Base-by-base conservation (phyloP, 495 filamentous ascomycete species). In the Podospora tetraspora region DNA sequence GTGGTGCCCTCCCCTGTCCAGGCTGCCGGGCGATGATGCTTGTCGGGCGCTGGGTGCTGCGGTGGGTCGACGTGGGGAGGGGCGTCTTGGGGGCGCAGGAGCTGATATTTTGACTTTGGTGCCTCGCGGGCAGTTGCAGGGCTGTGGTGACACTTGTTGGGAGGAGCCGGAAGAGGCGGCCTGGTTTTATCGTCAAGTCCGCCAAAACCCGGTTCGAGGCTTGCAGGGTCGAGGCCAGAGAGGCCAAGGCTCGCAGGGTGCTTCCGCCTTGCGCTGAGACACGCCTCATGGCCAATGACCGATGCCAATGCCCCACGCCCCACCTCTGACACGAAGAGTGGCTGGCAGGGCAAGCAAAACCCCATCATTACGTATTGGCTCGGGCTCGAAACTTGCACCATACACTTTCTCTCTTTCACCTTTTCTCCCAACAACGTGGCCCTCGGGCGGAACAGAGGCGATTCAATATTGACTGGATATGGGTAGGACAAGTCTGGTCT, bases 1-100 rank as follows among this genome's bases (percentile, higher is more conserved):
- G 56, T n/a, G 70, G 66, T 76, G 81, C 79, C 80, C 81, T 79
- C 80, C 80, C 74, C 79, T 79, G 62, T 79, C 75, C 70, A 66
- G 72, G 66, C 21, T 32, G 66, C 67, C 69, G 57, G 70, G 71
- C 69, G 68, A 66, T 64, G 68, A 66, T 64, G 58, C 27, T 72
- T 62, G 63, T 70, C 67, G 66, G 69, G 62, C 66, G 70, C 64
- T 70, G 62, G 64, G 68, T 16, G 68, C 68, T 63, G 70, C 63
- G 65, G 74, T 70, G 72, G 70, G 70, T 69, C 62, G 68, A 74
- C 43, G 43, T 52, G 43, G 43, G 43, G 80, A 81, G 80, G 81
- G 83, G 78, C 79, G 79, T 73, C 73, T 65, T 59, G 61, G 64
- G 57, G 67, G 62, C 16, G 56, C 66, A 63, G 71, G 63, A 68